These are phyloP conservation scores for Eleusine indica DNA, from an alignment of 176 grass and related monocot genomes.

Conservation along the genomic window DNA sequence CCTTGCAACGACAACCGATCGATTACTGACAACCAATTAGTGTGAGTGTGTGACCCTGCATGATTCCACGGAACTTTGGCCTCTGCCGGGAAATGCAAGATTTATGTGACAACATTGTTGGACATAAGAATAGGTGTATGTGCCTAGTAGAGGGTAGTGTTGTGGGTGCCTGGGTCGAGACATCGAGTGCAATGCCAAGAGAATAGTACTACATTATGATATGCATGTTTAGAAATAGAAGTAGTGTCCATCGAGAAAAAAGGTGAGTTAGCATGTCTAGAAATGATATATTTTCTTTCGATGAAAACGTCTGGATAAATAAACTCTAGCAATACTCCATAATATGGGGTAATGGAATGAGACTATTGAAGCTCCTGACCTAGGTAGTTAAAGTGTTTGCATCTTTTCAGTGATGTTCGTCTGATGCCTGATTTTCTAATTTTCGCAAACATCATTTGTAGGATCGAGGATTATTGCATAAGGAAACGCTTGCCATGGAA, in stretches of 20 bases:
- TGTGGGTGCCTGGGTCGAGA: neutral
- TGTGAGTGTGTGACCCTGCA: neutral
- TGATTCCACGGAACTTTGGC: neutral
- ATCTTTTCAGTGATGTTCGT: neutral
- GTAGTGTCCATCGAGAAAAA: neutral
- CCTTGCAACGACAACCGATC: neutral
- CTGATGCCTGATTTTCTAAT: slow-evolving; percentile 1
- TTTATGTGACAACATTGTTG: neutral
- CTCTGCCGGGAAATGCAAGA: no score
- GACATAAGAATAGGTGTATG: neutral
- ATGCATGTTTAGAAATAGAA: neutral
- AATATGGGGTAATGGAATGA: neutral
- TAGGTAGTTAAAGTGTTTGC: neutral
- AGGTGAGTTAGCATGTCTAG: neutral
- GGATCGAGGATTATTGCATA: slow-evolving; percentile 78
- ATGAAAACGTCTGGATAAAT: neutral
- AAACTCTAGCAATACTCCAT: neutral
- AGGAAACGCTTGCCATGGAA: slow-evolving; percentile 78
- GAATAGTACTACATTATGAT: neutral
- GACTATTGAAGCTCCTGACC: neutral
- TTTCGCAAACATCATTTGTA: slow-evolving; percentile 28
- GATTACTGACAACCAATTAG: neutral
- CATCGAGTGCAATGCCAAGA: neutral
- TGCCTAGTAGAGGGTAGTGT: neutral
- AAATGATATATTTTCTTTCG: neutral